Evolutionary conservation across 208 protist species (phyloP).

Genomic region (Leishmania major): DNA sequence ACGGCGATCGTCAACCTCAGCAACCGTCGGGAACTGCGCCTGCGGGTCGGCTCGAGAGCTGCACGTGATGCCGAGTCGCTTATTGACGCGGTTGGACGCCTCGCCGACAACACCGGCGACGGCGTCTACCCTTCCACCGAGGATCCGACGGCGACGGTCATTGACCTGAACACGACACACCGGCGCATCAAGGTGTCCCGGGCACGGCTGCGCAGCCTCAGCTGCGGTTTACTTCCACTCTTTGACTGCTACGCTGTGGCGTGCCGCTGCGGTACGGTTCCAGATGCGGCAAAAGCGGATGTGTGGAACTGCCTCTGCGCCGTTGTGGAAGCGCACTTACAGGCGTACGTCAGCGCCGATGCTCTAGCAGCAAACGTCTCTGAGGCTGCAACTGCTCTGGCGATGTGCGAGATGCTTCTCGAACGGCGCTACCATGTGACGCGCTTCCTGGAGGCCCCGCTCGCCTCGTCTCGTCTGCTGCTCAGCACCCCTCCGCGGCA

Average conservation of each 20-base stretch:
- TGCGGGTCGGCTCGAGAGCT: not conserved
- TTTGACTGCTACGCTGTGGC: conserved; percentile 32
- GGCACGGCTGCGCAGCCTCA: not conserved
- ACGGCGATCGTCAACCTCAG: conserved; percentile 2
- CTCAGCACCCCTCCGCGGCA: not conserved
- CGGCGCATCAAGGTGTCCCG: not conserved
- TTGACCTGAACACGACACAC: conserved; percentile 14
- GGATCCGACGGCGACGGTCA: not conserved
- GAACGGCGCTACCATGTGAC: conserved; percentile 9
- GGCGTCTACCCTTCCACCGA: not conserved
- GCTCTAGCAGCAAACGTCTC: conserved; percentile 1
- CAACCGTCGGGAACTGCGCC: conserved; percentile 5
- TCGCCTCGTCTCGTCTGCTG: not conserved
- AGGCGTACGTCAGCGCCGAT: conserved; percentile 9
- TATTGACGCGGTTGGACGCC: not conserved
- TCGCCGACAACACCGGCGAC: not conserved
- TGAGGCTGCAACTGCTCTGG: conserved; percentile 14
- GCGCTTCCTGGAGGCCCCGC: not conserved
- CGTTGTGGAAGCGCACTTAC: conserved; percentile 19
- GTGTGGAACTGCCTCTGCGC: conserved; percentile 32
- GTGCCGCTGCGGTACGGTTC: conserved; percentile 3
- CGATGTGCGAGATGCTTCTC: conserved; percentile 6
- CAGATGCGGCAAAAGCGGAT: conserved; percentile 17
- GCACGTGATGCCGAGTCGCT: conserved; percentile 4
- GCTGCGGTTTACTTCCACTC: conserved; percentile 6